Conservation (phyloP, 2,329 filamentous ascomycete species). For the Aspergillus sp. region DNA sequence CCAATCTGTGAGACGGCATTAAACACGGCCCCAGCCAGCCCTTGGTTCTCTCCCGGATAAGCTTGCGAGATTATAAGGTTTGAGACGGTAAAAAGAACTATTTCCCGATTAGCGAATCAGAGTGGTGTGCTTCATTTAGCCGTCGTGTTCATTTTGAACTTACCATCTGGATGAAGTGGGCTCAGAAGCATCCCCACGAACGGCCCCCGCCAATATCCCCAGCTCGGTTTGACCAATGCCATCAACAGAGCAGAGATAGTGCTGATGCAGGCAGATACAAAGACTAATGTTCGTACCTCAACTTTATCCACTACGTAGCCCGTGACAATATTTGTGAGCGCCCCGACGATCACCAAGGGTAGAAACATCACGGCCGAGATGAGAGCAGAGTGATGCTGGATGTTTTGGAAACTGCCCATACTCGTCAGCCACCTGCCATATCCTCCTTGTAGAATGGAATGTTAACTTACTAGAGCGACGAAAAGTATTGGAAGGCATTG, state of each 20-base stretch:
- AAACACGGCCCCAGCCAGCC: constrained; percentile 62
- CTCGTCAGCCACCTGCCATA: neutral
- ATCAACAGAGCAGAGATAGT: constrained; percentile 48
- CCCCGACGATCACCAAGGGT: constrained; percentile 44
- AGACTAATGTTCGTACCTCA: constrained; percentile 46
- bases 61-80: constrained; percentile 56
- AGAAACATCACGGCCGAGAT: constrained; percentile 51
- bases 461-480: constrained; percentile 10
- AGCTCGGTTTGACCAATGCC: constrained; percentile 48
- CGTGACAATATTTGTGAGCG: constrained; percentile 47
- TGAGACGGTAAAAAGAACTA: constrained; percentile 57
- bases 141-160: neutral
- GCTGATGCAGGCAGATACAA: constrained; percentile 39
- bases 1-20: constrained; percentile 60
- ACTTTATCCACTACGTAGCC: constrained; percentile 51
- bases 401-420: constrained; percentile 49
- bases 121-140: neutral
- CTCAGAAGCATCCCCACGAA: constrained; percentile 49
- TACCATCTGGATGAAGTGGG: constrained; percentile 47
- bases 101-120: constrained; percentile 32
- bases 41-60: constrained; percentile 58
- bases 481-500: constrained; percentile 47
- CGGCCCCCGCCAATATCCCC: constrained; percentile 51
- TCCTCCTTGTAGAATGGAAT: neutral
- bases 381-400: constrained; percentile 50